Evolutionary conservation across 352 stramenopile genomes (phyloP).

Genomic region (Pythium sp.): DNA sequence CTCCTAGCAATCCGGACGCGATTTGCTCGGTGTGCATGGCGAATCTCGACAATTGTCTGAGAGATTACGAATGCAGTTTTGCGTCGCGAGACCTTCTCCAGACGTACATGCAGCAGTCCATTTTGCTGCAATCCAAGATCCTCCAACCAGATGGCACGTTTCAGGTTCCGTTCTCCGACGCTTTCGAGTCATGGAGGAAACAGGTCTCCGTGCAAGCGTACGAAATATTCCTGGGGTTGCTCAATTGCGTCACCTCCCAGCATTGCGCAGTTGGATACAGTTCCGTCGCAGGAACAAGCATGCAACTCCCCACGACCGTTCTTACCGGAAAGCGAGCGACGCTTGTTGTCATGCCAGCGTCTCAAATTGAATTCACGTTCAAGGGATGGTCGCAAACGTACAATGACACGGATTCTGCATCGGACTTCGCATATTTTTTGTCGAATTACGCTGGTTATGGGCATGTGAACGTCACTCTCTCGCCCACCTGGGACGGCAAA

Average conservation of each 20-base stretch:
- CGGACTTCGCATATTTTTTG: not conserved
- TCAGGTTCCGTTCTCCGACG: not conserved
- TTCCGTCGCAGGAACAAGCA: not conserved
- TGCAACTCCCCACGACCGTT: not conserved
- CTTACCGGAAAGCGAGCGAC: not conserved
- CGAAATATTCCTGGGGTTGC: not conserved
- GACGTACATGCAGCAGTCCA: not conserved
- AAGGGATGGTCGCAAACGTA: not conserved
- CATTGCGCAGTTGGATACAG: constrained; percentile 1
- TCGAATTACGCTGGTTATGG: not conserved
- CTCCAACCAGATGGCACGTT: not conserved
- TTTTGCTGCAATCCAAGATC: not conserved
- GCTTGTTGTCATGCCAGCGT: not conserved
- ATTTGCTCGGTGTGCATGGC: constrained; percentile 11
- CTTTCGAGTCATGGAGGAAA: not conserved
- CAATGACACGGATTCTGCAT: not conserved
- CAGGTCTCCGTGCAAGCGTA: not conserved
- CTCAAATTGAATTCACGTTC: not conserved
- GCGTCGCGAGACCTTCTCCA: not conserved
- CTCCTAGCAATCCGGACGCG: not conserved
- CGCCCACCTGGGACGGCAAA: not conserved
- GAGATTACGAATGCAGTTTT: constrained; percentile 4
- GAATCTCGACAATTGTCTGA: constrained; percentile 8
- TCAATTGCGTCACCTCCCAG: not conserved
- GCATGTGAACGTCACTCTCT: not conserved